Percentiles rank a stretch among this genome's conserved stretches.
phyloP scores from a whole-genome alignment of 805 yeast genomes.

The Yamadazyma laniorum region DNA sequence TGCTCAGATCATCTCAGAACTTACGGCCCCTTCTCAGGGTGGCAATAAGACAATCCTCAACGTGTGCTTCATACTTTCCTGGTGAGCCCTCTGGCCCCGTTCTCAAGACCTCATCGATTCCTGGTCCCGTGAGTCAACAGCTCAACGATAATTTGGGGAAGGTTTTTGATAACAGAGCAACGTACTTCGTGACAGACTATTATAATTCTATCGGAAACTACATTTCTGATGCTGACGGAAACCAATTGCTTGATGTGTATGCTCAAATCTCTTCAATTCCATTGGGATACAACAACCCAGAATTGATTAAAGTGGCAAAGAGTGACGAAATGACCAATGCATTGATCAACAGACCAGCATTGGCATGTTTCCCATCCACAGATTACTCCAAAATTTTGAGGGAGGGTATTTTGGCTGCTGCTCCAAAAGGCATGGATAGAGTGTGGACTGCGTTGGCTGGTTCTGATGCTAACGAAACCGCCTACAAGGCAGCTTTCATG shows the following conservation, averaged over 20 bases:
- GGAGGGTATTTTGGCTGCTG: conserved; percentile 56
- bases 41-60: background rate
- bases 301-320: conserved; percentile 33
- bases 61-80: conserved; percentile 29
- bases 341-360: conserved; percentile 42
- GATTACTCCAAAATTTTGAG: conserved; percentile 49
- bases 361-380: conserved; percentile 47
- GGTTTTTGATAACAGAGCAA: conserved; percentile 42
- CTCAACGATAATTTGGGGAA: conserved; percentile 35
- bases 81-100: conserved; percentile 34
- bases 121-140: conserved; percentile 36
- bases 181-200: conserved; percentile 43
- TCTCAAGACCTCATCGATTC: conserved; percentile 28
- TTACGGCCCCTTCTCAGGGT: too few species aligned
- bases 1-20: too few species aligned
- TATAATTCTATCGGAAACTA: conserved; percentile 39
- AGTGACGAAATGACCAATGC: conserved; percentile 43
- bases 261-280: conserved; percentile 45
- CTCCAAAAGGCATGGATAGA: conserved; percentile 58
- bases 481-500: conserved; percentile 70
- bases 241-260: conserved; percentile 39
- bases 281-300: conserved; percentile 45
- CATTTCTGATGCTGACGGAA: conserved; percentile 43
- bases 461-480: conserved; percentile 69
- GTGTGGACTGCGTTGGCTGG: conserved; percentile 70